Base-by-base conservation (phyloP, 441 rosid species). In the Iberis amara region DNA sequence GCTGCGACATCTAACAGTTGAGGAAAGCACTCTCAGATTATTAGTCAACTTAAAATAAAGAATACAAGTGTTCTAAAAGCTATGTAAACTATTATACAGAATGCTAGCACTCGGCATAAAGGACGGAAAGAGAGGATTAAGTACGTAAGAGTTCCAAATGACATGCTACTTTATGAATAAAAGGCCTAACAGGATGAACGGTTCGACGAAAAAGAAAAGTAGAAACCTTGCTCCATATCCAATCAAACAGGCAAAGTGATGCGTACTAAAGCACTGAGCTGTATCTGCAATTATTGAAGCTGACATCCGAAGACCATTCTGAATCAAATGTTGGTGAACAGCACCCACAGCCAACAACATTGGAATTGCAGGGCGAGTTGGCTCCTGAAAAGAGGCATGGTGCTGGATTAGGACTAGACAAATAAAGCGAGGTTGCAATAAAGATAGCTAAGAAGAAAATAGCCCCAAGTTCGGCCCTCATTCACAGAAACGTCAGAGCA, bases 261-360 rank as follows among this genome's bases (percentile, higher is more conserved):
- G 99, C 12, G 99, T 94, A 73, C 97, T 94, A 79, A 94, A 89
- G 77, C 99, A 94, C 76, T 94, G 99, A 64, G 97, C 97, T 68
- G 97, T 94, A 58, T 94, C 95, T 14, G 94, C 97, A 50, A 94
- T 73, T 52, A 94, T 80, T 37, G 97, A 94, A 72, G 95, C 82
- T 55, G 95, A 89, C 96, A 85, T 86, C 52, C 99, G 80, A 74
- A 89, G 71, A 57, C 99, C 97, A 57, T 94, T 94, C 64, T 89
- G 87, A 68, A 94, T 89, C 68, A 94, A 92, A 85, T 94, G 99
- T 64, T 94, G 99, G 77, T 89, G 99, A 74, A 94, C 89, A 70
- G 99, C 90, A 70, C 97, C 96, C 45, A 94, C 96, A 58, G 99
- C 97, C 67, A 94, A 90, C 69, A 94, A 82, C 66, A 94, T 81